Conservation (phyloP, 2,329 filamentous ascomycete genomes). For the Daldinia sp. region DNA sequence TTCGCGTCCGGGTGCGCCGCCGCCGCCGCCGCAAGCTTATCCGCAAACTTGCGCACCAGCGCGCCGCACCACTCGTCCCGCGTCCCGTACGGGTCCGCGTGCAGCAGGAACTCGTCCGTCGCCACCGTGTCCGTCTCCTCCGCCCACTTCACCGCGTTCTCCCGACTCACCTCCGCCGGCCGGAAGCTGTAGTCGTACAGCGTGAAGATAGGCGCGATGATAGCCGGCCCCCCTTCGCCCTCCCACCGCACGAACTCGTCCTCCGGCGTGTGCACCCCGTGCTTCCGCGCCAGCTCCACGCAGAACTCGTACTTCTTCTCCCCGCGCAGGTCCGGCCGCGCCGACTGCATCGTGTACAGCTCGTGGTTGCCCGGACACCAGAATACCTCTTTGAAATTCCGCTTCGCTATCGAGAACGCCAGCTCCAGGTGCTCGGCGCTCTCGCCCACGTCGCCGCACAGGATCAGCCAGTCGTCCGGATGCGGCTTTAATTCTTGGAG, state of each 20-base stretch:
- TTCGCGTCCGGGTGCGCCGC: slow-evolving; percentile 39
- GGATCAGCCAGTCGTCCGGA: slow-evolving; percentile 54
- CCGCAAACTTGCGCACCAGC: slow-evolving; percentile 48
- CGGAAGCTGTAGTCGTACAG: slow-evolving; percentile 71
- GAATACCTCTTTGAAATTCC: slow-evolving; percentile 57
- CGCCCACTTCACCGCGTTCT: slow-evolving; percentile 58
- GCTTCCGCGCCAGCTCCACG: slow-evolving; percentile 63
- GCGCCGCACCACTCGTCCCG: slow-evolving; percentile 53
- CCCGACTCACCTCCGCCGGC: slow-evolving; percentile 61
- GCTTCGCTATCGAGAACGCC: slow-evolving; percentile 51
- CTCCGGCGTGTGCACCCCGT: slow-evolving; percentile 67
- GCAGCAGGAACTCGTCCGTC: slow-evolving; percentile 55
- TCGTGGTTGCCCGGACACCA: slow-evolving; percentile 71
- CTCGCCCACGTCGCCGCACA: slow-evolving; percentile 56
- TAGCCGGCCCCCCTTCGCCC: slow-evolving; percentile 60
- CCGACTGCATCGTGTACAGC: slow-evolving; percentile 63
- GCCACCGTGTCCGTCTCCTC: slow-evolving; percentile 53
- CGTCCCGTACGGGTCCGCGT: slow-evolving; percentile 52
- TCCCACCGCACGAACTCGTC: slow-evolving; percentile 67
- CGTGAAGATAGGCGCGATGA: slow-evolving; percentile 69
- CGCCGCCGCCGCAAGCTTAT: slow-evolving; percentile 48
- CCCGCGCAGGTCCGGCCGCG: slow-evolving; percentile 55
- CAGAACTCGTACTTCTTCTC: slow-evolving; percentile 67
- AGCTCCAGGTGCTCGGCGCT: slow-evolving; percentile 52
- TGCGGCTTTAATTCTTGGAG: slow-evolving; percentile 50